phyloP scores from a whole-genome alignment of 169 alveolate species.

The Plasmodium inui region DNA sequence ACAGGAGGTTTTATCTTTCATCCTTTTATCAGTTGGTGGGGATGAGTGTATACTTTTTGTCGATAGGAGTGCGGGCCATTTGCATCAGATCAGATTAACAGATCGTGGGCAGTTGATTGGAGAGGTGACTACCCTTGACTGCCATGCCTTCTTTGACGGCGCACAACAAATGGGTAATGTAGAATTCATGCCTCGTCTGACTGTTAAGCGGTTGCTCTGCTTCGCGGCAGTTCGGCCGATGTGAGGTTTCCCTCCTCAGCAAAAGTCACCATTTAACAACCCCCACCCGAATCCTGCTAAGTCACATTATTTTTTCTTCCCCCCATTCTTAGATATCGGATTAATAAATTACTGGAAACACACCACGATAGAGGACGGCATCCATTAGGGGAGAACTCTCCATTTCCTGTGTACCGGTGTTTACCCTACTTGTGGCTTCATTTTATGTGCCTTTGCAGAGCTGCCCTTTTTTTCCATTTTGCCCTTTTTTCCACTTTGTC shows the following conservation, averaged over 20 bases:
- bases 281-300: neutral
- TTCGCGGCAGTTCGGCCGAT: neutral
- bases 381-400: neutral
- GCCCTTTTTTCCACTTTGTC: neutral
- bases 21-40: neutral
- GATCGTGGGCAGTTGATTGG: neutral
- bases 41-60: constrained; percentile 7
- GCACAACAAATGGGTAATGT: constrained; percentile 6
- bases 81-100: constrained; percentile 24
- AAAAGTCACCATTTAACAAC: neutral
- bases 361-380: constrained; percentile 38
- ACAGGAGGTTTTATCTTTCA: constrained; percentile 31
- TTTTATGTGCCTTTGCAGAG: neutral
- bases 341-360: constrained; percentile 57
- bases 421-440: neutral
- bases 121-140: constrained; percentile 6
- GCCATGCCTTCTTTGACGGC: constrained; percentile 16
- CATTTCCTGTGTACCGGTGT: neutral
- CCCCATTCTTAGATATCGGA: constrained; percentile 49
- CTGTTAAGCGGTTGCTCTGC: neutral
- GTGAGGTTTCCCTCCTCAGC: neutral
- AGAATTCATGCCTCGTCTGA: neutral
- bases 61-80: constrained; percentile 26
- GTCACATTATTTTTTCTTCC: neutral
- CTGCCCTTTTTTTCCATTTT: neutral